Evolutionary conservation across 2,329 filamentous ascomycete genomes (phyloP), one percentile per base, ranked within the genome.

Genomic region (Pyrenophora tritici-repentis): DNA sequence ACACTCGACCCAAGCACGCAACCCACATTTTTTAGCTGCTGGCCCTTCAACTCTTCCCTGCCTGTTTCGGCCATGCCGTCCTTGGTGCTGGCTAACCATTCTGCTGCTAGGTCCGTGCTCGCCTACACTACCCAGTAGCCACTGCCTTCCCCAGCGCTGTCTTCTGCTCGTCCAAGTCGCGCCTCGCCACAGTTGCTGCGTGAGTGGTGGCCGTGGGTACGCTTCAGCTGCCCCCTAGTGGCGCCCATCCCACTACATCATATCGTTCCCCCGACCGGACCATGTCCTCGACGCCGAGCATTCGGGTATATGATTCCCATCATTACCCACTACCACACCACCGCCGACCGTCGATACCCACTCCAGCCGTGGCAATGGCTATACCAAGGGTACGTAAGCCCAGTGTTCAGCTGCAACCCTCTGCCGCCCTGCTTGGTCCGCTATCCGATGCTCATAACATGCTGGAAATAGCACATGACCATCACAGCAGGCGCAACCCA

Each of bases 321-420:
- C 68, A 63, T 61, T 69, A 68, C 47, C 55, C 63, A 46, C 49
- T 68, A 52, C 67, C 63, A 45, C 65, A 61, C 57, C 68, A 65
- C 47, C 68, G 59, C 56, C 68, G 68, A 47, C 65, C 70, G 50
- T 73, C 72, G 54, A 71, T 71, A 61, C 64, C 69, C 38, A 68
- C 64, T 52, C 66, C 78, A 35, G 73, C 53, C 70, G 76, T 77
- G 55, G 79, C 79, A 56, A 84, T 88, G 83, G 77, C 84, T 53
- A 87, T 89, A 67, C 84, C 83, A 42, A 79, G 81, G 66, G 48
- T 51, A 51, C 45, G 48, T 51, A 47, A 51, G 48, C 48, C 26
- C 37, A 37, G 40, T 24, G 37, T 35, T 37, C 10, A 37, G 22
- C 38, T 47, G 43, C 26, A 24, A 13, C 26, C 41, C 29, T 17